Evolutionary conservation across 129 eudicot genomes (phyloP).

Genomic region (Arctium minus): DNA sequence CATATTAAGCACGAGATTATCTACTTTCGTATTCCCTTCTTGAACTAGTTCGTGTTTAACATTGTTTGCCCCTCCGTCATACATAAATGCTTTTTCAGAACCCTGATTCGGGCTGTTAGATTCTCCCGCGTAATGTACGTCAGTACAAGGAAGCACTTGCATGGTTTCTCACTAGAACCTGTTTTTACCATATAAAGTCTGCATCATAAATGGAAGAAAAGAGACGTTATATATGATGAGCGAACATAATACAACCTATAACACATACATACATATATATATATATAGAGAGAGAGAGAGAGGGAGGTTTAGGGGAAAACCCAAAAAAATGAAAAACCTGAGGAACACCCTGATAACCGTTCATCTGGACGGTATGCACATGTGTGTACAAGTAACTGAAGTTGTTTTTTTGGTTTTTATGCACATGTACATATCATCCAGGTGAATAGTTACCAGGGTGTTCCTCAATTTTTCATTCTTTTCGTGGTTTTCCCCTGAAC

Average conservation of each 20-base stretch:
- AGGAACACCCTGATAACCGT: background rate
- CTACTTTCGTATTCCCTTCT: slow-evolving; percentile 38
- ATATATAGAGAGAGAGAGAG: no score
- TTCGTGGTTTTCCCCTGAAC: background rate
- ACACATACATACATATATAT: background rate
- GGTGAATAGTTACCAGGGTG: background rate
- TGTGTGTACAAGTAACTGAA: background rate
- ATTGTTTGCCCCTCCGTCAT: slow-evolving; percentile 42
- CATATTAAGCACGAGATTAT: slow-evolving; percentile 28
- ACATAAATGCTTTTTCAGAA: slow-evolving; percentile 38
- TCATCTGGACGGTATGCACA: background rate
- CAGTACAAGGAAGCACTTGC: slow-evolving; percentile 74
- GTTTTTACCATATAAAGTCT: slow-evolving; percentile 28
- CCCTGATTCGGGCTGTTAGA: slow-evolving; percentile 51
- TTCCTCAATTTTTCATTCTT: background rate
- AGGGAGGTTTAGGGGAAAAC: background rate
- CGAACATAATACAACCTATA: slow-evolving; percentile 4
- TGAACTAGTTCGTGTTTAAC: slow-evolving; percentile 32
- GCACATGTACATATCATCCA: background rate
- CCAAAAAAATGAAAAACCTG: no score
- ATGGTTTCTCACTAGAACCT: slow-evolving; percentile 34
- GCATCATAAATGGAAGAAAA: slow-evolving; percentile 1
- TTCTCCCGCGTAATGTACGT: slow-evolving; percentile 47
- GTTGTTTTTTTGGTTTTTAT: no score
- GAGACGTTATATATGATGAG: background rate